A percentile compares a stretch with the other conserved stretches of the same genome.
Evolutionary conservation across 2,329 filamentous ascomycete genomes (phyloP).

Genomic region (Colletotrichum cordylinicola): DNA sequence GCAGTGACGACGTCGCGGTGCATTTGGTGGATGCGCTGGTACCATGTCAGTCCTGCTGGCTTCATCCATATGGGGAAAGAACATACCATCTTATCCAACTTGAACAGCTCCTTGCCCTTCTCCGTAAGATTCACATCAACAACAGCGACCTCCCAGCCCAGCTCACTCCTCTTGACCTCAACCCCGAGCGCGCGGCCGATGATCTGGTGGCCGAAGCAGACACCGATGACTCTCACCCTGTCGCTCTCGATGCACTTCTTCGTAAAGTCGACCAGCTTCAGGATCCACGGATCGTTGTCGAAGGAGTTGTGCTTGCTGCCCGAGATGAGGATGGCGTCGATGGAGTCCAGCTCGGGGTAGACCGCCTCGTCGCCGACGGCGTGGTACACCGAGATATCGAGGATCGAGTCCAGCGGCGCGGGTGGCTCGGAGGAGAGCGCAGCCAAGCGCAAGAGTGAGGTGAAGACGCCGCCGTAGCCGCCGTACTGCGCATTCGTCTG

Average conservation of each 20-base stretch:
- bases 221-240: slow-evolving; percentile 74
- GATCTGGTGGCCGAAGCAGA: slow-evolving; percentile 91
- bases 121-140: slow-evolving; percentile 70
- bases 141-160: slow-evolving; percentile 85
- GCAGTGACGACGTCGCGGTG: slow-evolving; percentile 78
- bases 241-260: slow-evolving; percentile 62
- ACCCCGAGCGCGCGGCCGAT: slow-evolving; percentile 74
- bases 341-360: slow-evolving; percentile 75
- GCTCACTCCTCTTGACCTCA: slow-evolving; percentile 68
- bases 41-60: neutral
- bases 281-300: slow-evolving; percentile 77
- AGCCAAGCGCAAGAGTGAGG: slow-evolving; percentile 60
- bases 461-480: slow-evolving; percentile 76
- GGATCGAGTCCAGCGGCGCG: slow-evolving; percentile 44
- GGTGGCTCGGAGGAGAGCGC: slow-evolving; percentile 51
- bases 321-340: slow-evolving; percentile 85
- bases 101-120: slow-evolving; percentile 76
- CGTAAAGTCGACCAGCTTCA: slow-evolving; percentile 74
- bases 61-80: neutral
- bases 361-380: slow-evolving; percentile 67
- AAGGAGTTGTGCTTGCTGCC: slow-evolving; percentile 79
- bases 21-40: slow-evolving; percentile 80
- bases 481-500: slow-evolving; percentile 69
- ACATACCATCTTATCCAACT: slow-evolving; percentile 62
- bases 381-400: slow-evolving; percentile 72